Percentiles rank a stretch among this genome's conserved stretches.
phyloP scores from a whole-genome alignment of 805 yeast genomes.

The Kazachstania africana region DNA sequence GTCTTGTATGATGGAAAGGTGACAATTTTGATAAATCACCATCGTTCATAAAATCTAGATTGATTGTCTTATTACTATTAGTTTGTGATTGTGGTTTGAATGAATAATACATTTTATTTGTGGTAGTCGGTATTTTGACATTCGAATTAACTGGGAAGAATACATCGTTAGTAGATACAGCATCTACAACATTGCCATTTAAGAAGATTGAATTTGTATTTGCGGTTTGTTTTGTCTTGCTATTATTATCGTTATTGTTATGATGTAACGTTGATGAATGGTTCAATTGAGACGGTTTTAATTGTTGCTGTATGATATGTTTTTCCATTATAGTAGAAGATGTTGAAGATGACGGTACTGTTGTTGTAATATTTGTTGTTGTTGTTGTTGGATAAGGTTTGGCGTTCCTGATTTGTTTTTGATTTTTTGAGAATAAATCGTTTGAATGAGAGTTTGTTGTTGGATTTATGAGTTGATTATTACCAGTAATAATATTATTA shows the following conservation, averaged over 20 bases:
- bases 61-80: conserved; percentile 10
- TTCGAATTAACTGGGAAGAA: conserved; percentile 33
- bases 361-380: neutral
- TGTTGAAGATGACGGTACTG: neutral
- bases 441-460: conserved; percentile 1
- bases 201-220: conserved; percentile 1
- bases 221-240: neutral
- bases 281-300: neutral
- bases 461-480: conserved; percentile 3
- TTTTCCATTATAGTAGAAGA: conserved; percentile 1
- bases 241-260: neutral
- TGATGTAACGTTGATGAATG: neutral
- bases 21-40: too few relatives aligned
- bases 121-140: too few relatives aligned
- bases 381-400: neutral
- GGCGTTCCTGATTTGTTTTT: neutral
- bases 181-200: conserved; percentile 46
- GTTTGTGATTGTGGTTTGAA: conserved; percentile 1
- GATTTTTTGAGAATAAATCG: neutral
- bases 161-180: conserved; percentile 89
- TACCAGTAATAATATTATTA: neutral
- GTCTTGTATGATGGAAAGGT: conserved; percentile 3
- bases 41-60: conserved; percentile 8
- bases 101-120: conserved; percentile 33
- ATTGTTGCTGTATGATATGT: conserved; percentile 4